phyloP scores from a whole-genome alignment of 2,329 filamentous ascomycete genomes.

The Diplodia intermedia region DNA sequence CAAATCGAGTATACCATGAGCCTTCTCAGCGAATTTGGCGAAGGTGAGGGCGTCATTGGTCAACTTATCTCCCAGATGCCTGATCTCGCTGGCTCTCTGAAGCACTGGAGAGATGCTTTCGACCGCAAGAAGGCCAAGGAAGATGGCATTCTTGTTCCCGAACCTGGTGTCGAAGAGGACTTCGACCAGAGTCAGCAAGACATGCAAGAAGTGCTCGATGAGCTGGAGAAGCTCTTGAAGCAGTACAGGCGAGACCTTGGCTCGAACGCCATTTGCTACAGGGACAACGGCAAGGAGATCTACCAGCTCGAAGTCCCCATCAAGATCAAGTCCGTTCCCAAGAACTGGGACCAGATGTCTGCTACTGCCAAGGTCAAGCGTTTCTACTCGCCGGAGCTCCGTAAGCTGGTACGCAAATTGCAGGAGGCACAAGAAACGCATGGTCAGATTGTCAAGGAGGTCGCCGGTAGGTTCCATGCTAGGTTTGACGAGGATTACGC shows the following conservation, averaged over 20 bases:
- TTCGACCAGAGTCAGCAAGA: conserved; percentile 83
- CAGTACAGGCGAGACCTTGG: conserved; percentile 76
- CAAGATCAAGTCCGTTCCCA: conserved; percentile 82
- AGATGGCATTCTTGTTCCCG: conserved; percentile 82
- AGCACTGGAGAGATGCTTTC: conserved; percentile 91
- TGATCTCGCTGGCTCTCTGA: conserved; percentile 73
- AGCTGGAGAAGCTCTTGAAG: conserved; percentile 74
- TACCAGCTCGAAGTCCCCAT: conserved; percentile 91
- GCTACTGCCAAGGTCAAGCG: conserved; percentile 88
- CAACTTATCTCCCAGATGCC: conserved; percentile 87
- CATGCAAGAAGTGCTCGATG: conserved; percentile 76
- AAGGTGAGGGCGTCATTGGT: conserved; percentile 83
- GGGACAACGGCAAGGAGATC: conserved; percentile 92
- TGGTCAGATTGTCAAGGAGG: conserved; percentile 86
- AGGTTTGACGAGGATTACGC: conserved; percentile 88
- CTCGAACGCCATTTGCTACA: conserved; percentile 65
- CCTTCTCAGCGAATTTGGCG: conserved; percentile 74
- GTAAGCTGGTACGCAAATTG: conserved; percentile 79
- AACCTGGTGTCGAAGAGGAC: conserved; percentile 85
- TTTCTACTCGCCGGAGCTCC: conserved; percentile 89
- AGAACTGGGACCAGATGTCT: conserved; percentile 94
- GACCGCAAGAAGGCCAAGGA: conserved; percentile 80
- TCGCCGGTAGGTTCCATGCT: conserved; percentile 80
- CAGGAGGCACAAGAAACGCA: conserved; percentile 96
- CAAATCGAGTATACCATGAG: conserved; percentile 95